Percentiles rank a stretch among this genome's conserved stretches.
These are phyloP conservation scores for Monascus purpureus DNA, from an alignment of 495 filamentous ascomycete genomes.

Conservation along the genomic window DNA sequence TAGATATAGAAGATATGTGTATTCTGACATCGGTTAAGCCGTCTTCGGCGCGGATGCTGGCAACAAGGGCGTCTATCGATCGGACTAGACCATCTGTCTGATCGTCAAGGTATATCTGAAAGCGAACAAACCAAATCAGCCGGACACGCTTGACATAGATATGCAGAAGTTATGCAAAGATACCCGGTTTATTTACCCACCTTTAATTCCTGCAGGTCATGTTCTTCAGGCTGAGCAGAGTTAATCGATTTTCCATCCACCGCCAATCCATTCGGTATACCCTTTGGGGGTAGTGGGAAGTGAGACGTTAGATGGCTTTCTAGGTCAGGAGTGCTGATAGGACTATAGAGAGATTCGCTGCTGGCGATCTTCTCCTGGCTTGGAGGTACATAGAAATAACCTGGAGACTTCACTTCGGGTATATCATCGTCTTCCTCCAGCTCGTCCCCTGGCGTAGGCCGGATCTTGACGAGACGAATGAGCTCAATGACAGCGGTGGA, in stretches of 20 bases:
- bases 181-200: too few relatives aligned
- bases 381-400: constrained; percentile 32
- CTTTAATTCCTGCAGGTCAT: constrained; percentile 62
- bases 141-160: too few relatives aligned
- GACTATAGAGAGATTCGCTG: constrained; percentile 39
- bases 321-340: constrained; percentile 31
- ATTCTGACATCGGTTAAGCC: constrained; percentile 50
- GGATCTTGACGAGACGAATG: constrained; percentile 69
- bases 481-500: constrained; percentile 75
- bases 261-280: constrained; percentile 16
- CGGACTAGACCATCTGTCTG: constrained; percentile 70
- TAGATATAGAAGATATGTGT: constrained; percentile 57
- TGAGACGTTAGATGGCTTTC: constrained; percentile 11
- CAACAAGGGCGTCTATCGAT: constrained; percentile 68
- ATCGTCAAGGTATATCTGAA: constrained; percentile 66
- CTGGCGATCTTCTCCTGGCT: constrained; percentile 34
- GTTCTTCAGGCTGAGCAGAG: constrained; percentile 27
- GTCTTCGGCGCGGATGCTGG: constrained; percentile 59
- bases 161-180: too few relatives aligned
- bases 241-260: constrained; percentile 19
- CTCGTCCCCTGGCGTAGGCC: constrained; percentile 57
- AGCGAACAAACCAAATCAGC: too few relatives aligned
- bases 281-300: constrained; percentile 8
- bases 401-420: constrained; percentile 30
- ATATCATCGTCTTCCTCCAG: constrained; percentile 60